phyloP scores from a whole-genome alignment of 257 asterid species.

The Phtheirospermum japonicum region DNA sequence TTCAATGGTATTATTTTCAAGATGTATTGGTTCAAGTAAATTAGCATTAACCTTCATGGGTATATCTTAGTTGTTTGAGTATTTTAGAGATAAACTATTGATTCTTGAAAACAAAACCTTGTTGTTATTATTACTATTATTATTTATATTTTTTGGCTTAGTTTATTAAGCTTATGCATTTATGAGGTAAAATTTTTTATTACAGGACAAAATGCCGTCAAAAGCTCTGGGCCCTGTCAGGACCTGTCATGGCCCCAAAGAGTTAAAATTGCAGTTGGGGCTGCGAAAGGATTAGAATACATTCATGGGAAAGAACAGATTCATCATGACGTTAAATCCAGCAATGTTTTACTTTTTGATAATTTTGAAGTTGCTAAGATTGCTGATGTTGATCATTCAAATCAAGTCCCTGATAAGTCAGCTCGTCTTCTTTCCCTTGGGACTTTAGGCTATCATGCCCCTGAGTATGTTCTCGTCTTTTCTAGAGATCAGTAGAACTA shows the following conservation, averaged over 20 bases:
- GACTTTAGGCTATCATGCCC: slow-evolving; percentile 84
- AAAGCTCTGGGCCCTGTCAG: slow-evolving; percentile 79
- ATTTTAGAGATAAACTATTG: too few relatives aligned
- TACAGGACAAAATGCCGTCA: slow-evolving; percentile 72
- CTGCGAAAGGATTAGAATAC: slow-evolving; percentile 76
- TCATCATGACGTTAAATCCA: slow-evolving; percentile 77
- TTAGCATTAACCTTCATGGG: too few relatives aligned
- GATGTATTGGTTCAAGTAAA: too few relatives aligned
- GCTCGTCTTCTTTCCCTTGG: slow-evolving; percentile 91
- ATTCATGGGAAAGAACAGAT: slow-evolving; percentile 72
- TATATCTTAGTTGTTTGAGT: too few relatives aligned
- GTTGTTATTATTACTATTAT: too few relatives aligned
- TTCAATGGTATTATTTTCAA: too few relatives aligned
- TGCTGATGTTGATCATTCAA: slow-evolving; percentile 74
- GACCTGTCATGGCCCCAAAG: slow-evolving; percentile 64
- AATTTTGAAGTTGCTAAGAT: slow-evolving; percentile 74
- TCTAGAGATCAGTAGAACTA: too few relatives aligned
- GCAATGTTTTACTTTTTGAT: slow-evolving; percentile 67
- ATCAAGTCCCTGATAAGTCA: slow-evolving; percentile 78
- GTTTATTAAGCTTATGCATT: not conserved
- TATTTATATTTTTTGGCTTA: too few relatives aligned
- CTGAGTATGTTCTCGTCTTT: slow-evolving; percentile 68
- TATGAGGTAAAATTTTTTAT: slow-evolving; percentile 12
- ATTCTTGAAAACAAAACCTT: too few relatives aligned
- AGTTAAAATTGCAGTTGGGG: slow-evolving; percentile 78